phyloP scores from a whole-genome alignment of 1,284 basidiomycete species.

The Austroboletus novae-zelandiae region DNA sequence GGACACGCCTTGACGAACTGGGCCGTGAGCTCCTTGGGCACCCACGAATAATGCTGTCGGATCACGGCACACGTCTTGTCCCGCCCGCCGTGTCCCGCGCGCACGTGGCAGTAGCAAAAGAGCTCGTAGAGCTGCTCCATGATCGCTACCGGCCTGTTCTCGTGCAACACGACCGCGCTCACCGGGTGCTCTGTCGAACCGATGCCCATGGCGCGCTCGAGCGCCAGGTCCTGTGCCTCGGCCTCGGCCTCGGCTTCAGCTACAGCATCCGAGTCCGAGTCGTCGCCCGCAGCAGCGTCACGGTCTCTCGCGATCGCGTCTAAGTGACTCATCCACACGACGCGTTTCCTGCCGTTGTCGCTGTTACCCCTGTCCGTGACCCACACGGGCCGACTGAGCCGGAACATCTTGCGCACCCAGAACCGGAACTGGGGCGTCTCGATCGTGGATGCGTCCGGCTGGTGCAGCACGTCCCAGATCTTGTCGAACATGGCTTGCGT shows the following conservation, averaged over 20 bases:
- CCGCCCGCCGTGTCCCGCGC: conserved; percentile 68
- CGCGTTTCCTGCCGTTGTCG: too few species aligned
- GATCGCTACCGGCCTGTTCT: conserved; percentile 67
- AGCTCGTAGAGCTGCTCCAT: conserved; percentile 75
- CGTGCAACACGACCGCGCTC: conserved; percentile 54
- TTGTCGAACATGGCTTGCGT: conserved; percentile 65
- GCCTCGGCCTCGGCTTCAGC: conserved; percentile 1
- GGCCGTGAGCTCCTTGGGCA: conserved; percentile 76
- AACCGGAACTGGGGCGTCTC: conserved; percentile 69
- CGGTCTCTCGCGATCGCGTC: too few species aligned
- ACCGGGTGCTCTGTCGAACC: neutral
- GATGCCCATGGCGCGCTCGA: conserved; percentile 24
- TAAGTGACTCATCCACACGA: too few species aligned
- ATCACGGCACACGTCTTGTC: conserved; percentile 68
- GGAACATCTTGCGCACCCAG: conserved; percentile 81
- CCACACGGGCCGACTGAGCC: conserved; percentile 38
- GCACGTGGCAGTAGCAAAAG: conserved; percentile 66
- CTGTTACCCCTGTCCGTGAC: neutral
- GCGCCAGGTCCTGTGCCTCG: conserved; percentile 8
- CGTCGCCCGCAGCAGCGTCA: conserved; percentile 1
- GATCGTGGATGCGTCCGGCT: conserved; percentile 40
- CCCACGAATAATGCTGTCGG: conserved; percentile 69
- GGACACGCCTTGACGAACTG: conserved; percentile 76
- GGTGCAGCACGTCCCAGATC: conserved; percentile 62
- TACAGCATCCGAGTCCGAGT: conserved; percentile 4